These are phyloP conservation scores for Coleophoma eucalyptorum DNA, from an alignment of 2,329 filamentous ascomycete genomes.

Conservation along the genomic window DNA sequence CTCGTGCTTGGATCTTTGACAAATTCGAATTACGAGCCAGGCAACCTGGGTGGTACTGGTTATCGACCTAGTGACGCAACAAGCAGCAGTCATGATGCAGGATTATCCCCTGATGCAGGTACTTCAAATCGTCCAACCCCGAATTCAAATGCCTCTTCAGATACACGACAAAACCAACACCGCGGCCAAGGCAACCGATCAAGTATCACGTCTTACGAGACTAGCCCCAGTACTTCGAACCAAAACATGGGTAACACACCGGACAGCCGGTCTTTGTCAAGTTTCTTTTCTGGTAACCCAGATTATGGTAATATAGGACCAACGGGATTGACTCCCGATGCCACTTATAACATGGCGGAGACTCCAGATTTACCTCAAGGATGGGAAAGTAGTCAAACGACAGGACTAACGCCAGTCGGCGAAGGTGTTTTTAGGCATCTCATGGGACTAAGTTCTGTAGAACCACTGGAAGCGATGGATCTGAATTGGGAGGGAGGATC, in stretches of 20 bases:
- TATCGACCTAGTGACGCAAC: conserved; percentile 39
- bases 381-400: conserved; percentile 33
- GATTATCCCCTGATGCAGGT: conserved; percentile 18
- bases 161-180: conserved; percentile 24
- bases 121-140: conserved; percentile 49
- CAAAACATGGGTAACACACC: conserved; percentile 17
- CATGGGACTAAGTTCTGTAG: conserved; percentile 57
- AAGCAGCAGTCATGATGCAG: conserved; percentile 30
- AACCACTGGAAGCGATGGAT: conserved; percentile 48
- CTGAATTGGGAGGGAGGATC: conserved; percentile 37
- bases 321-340: conserved; percentile 19
- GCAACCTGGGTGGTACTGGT: conserved; percentile 23
- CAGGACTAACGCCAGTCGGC: conserved; percentile 49
- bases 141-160: conserved; percentile 50
- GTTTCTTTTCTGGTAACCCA: conserved; percentile 14
- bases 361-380: conserved; percentile 35
- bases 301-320: conserved; percentile 15
- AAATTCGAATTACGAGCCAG: conserved; percentile 1
- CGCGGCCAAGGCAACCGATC: conserved; percentile 27
- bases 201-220: conserved; percentile 43
- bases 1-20: conserved; percentile 13
- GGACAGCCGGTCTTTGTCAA: conserved; percentile 33
- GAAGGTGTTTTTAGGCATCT: conserved; percentile 54
- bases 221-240: conserved; percentile 45
- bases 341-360: conserved; percentile 36